These are phyloP conservation scores for Juncus effusus DNA, from an alignment of 176 grass and related monocot species.

Conservation along the genomic window DNA sequence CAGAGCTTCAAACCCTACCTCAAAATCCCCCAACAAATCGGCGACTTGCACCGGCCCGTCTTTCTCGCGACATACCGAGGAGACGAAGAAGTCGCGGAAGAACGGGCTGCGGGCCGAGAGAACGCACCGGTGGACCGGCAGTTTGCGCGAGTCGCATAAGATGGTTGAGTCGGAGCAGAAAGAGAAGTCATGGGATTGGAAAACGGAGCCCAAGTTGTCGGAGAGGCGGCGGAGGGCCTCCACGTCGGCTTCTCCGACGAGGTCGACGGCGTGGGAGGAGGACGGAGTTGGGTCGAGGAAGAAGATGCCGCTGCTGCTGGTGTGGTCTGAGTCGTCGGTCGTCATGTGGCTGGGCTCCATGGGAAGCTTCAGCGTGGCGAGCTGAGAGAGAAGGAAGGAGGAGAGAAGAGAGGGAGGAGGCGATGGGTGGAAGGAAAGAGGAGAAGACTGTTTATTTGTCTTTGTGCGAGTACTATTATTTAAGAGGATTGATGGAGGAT, in stretches of 20 bases:
- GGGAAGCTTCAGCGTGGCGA: not conserved
- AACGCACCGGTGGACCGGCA: slow-evolving; percentile 77
- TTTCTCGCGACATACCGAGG: slow-evolving; percentile 21
- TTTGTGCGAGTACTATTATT: no score
- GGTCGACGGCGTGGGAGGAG: not conserved
- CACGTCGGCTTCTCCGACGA: slow-evolving; percentile 38
- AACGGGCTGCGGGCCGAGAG: slow-evolving; percentile 83
- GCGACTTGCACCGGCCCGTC: slow-evolving; percentile 21
- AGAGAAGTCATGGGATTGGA: slow-evolving; percentile 54
- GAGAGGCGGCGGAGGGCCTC: slow-evolving; percentile 89
- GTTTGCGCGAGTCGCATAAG: slow-evolving; percentile 20
- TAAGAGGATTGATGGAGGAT: no score
- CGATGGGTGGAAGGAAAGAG: slow-evolving; percentile 28
- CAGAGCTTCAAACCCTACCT: slow-evolving; percentile 69
- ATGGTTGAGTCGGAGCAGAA: slow-evolving; percentile 64
- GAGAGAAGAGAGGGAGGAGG: slow-evolving; percentile 21
- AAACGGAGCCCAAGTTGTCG: slow-evolving; percentile 58
- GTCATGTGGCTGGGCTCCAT: slow-evolving; percentile 30
- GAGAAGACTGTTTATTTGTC: not conserved
- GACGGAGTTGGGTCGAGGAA: slow-evolving; percentile 18
- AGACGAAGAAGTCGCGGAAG: slow-evolving; percentile 54
- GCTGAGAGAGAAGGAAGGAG: not conserved
- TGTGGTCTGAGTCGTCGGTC: slow-evolving; percentile 24
- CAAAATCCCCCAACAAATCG: slow-evolving; percentile 48
- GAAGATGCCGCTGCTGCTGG: slow-evolving; percentile 11